Evolutionary conservation across 257 asterid genomes (phyloP), one percentile per base, ranked within the genome.

Genomic region (Ehretia macrophylla): DNA sequence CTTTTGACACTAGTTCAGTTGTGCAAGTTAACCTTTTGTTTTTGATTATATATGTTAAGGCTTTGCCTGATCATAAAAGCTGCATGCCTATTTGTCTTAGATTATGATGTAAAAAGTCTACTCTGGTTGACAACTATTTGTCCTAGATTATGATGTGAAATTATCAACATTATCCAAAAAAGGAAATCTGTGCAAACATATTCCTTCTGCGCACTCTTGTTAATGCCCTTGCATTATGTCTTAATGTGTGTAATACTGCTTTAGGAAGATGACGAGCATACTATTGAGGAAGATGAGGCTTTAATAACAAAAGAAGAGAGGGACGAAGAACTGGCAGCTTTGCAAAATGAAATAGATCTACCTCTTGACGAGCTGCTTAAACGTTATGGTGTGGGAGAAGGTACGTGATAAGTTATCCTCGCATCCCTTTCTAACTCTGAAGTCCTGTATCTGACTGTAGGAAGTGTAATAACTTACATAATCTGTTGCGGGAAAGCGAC

Each of bases 201-300:
- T 49, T 49, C n/a, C 13, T 17, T 27, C 35, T 27, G 35, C 35
- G 6, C 6, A 3, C 35, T 27, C 3, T 27, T 27, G 35, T 27
- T 27, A 21, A 18, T 39, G 49, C 10, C n/a, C 52, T 54, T 56
- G 27, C 19, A 32, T 35, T 68, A 14, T 10, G 13, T 51, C 56
- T n/a, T 57, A 53, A 39, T 60, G 46, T 56, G 49, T 48, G 56
- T 62, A 64, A 60, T 73, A 44, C 65, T 70, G 85, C 56, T 76
- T 86, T 80, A 90, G 99, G 97, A 85, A 85, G 99, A 93, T 61
- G 97, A 89, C 49, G 99, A 93, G 89, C 94, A 79, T 74, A 93
- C 97, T 22, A 79, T 93, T 72, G 99, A 89, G 79, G 92, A 79
- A 71, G 99, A 86, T 58, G 99, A 93, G 83, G 92, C 96, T 60